Conservation (phyloP, 805 yeast genomes). For the Saturnispora quitensis region DNA sequence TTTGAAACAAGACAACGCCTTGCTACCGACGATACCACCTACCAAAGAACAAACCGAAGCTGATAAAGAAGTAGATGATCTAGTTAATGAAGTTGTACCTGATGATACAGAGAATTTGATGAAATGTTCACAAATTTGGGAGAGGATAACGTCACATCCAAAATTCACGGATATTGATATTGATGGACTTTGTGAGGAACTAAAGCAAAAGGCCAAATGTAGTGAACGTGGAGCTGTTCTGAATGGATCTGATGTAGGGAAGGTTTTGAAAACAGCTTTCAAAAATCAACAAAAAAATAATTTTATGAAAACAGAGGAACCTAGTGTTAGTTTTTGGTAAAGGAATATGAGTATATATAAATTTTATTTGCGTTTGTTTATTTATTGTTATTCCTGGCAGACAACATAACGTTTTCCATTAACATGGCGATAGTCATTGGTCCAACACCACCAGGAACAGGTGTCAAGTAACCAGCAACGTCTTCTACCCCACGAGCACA, state of each 20-base stretch:
- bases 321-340: background rate
- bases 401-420: slow-evolving; percentile 58
- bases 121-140: slow-evolving; percentile 93
- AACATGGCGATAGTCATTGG: slow-evolving; percentile 88
- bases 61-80: background rate
- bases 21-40: background rate
- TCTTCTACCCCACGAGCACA: slow-evolving; percentile 53
- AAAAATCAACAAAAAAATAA: slow-evolving; percentile 1
- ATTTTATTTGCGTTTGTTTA: background rate
- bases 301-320: background rate
- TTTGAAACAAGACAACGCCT: background rate
- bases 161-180: slow-evolving; percentile 88
- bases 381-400: slow-evolving; percentile 34
- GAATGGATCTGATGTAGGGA: slow-evolving; percentile 68
- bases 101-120: slow-evolving; percentile 50
- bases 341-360: background rate
- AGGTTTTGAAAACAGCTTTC: slow-evolving; percentile 25
- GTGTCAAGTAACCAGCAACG: slow-evolving; percentile 61
- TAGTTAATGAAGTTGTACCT: slow-evolving; percentile 42
- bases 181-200: slow-evolving; percentile 84
- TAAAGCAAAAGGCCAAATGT: slow-evolving; percentile 90
- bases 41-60: background rate
- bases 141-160: slow-evolving; percentile 89
- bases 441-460: slow-evolving; percentile 89
- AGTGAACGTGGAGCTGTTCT: slow-evolving; percentile 88